These are phyloP conservation scores for Sporothrix sp. DNA, from an alignment of 2,329 filamentous ascomycete species.

Conservation along the genomic window DNA sequence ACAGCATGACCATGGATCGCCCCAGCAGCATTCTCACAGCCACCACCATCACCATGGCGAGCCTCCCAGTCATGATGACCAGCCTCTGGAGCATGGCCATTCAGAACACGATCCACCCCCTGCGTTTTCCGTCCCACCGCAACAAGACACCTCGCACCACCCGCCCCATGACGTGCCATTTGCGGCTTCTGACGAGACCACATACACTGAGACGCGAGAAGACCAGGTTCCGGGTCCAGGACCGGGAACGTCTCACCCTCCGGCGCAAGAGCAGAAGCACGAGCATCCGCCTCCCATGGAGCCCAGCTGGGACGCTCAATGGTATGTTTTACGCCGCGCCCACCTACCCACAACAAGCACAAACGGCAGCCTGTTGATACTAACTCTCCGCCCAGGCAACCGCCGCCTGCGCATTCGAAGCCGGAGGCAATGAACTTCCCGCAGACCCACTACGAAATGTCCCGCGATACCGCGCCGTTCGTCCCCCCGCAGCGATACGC, in stretches of 20 bases:
- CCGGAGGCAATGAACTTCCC: conserved; percentile 85
- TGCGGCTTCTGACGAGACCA: conserved; percentile 31
- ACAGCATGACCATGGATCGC: conserved; percentile 16
- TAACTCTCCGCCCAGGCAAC: conserved; percentile 42
- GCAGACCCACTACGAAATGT: conserved; percentile 72
- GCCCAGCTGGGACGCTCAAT: conserved; percentile 44
- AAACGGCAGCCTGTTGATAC: conserved; percentile 16
- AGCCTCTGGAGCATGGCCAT: conserved; percentile 3
- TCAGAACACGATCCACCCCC: conserved; percentile 1
- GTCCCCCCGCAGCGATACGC: conserved; percentile 68
- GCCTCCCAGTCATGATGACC: conserved; percentile 1
- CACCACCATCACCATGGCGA: conserved; percentile 16
- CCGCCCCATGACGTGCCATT: conserved; percentile 25
- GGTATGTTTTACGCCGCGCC: conserved; percentile 27
- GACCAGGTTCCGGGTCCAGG: conserved; percentile 28
- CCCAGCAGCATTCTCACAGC: conserved; percentile 13
- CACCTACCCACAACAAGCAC: background rate
- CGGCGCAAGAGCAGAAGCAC: conserved; percentile 26
- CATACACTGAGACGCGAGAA: conserved; percentile 38
- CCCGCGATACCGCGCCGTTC: conserved; percentile 63
- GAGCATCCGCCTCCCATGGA: conserved; percentile 25
- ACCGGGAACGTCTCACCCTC: conserved; percentile 28
- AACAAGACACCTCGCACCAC: conserved; percentile 15
- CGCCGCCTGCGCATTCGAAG: conserved; percentile 55
- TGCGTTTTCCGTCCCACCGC: conserved; percentile 1